Evolutionary conservation across 768 basidiomycete species (phyloP), one percentile per base, ranked within the genome.

Genomic region (Boletus edulis): DNA sequence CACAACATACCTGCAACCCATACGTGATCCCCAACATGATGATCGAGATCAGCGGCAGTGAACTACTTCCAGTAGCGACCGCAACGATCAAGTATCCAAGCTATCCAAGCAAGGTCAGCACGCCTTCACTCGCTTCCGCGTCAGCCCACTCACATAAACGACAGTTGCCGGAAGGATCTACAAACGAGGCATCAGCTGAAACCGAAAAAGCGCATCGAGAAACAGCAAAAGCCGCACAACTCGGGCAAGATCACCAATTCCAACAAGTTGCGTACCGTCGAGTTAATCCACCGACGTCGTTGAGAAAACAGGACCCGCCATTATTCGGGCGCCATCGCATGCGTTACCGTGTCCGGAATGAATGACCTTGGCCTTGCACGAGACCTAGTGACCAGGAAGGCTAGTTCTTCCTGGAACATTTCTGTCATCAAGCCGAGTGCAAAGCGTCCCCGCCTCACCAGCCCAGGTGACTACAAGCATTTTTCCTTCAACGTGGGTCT

Each of bases 221-320:
- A 97, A 72, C 91, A 94, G 20, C 20, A 20, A 20, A 20, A 20
- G 20, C 20, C 20, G 66, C 93, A 92, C 47, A 97, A 69, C 66
- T 96, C 92, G 2, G 90, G 89, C 35, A 97, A 72, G 52, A 94
- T 75, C 7, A 92, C 86, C 58, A 97, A 74, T 74, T 97, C 94
- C 69, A 89, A 86, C 47, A 97, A 71, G 67, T 97, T 97, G 68
- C 97, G 94, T 7, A 98, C 85, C 0, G 94, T 97, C 41, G 94
- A 96, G 73, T 97, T 97, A 72, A 97, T 98, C 94, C 94, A 98
- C 45, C 94, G 84, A 72, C 94, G 86, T 66, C 93, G 82, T 70
- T 95, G 94, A 1, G 93, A 95, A 59, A 98, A 87, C 63, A 98
- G 68, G 13, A 98, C 82, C 6, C 85, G 82, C 83, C 88, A 93